A percentile compares a stretch with the other conserved stretches of the same genome.
Conservation (phyloP, 2,329 filamentous ascomycete species). For the Calycina herbarum region DNA sequence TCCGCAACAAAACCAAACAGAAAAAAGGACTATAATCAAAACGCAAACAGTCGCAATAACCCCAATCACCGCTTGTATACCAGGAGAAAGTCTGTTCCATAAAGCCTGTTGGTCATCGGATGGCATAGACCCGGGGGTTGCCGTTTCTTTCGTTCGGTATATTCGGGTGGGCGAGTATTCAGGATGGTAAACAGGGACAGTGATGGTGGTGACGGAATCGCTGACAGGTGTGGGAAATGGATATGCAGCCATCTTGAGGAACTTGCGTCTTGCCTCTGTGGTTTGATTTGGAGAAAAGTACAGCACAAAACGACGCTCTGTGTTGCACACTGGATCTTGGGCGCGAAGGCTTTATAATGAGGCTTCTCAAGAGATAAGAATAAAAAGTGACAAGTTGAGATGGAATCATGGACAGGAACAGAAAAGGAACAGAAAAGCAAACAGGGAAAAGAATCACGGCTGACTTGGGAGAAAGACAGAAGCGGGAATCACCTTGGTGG, state of each 20-base stretch:
- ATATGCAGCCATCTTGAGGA: slow-evolving; percentile 6
- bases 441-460: slow-evolving; percentile 4
- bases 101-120: background rate
- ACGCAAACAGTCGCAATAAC: slow-evolving; percentile 17
- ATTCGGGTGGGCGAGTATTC: background rate
- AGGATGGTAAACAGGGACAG: background rate
- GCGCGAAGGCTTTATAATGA: background rate
- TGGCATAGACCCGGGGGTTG: background rate
- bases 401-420: background rate
- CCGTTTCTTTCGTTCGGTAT: background rate
- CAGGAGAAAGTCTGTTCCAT: slow-evolving; percentile 13
- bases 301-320: background rate
- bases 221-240: background rate
- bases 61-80: slow-evolving; percentile 17
- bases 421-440: background rate
- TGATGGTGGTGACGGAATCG: background rate
- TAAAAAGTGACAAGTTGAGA: background rate
- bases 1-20: slow-evolving; percentile 27
- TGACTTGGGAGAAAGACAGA: background rate
- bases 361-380: background rate
- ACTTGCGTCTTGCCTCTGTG: background rate
- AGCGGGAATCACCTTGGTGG: background rate
- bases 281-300: background rate
- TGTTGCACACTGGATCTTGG: background rate
- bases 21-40: slow-evolving; percentile 19